Evolutionary conservation across 108 stramenopile genomes (phyloP).

Genomic region (Discostella stelligeroides): DNA sequence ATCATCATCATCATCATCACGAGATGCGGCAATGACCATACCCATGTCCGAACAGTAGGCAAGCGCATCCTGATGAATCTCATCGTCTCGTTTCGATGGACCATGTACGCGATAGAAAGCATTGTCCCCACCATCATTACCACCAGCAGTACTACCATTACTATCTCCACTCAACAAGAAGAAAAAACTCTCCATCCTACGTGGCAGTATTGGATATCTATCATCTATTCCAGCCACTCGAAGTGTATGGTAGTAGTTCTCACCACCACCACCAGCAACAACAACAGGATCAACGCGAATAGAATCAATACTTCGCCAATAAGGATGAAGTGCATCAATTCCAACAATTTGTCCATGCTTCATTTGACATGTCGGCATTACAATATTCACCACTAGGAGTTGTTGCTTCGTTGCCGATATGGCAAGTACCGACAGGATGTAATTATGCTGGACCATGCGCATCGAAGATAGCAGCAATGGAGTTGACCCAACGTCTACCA

Average conservation of each 20-base stretch:
- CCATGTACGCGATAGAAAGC: constrained; percentile 27
- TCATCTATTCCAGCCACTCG: constrained; percentile 37
- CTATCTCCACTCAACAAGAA: constrained; percentile 21
- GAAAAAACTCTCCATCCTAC: constrained; percentile 20
- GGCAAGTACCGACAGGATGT: constrained; percentile 17
- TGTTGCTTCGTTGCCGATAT: constrained; percentile 13
- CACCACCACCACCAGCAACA: not conserved
- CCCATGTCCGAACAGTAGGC: constrained; percentile 42
- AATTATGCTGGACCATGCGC: not conserved
- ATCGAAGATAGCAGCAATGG: not conserved
- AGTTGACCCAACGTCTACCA: not conserved
- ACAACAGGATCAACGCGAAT: constrained; percentile 5
- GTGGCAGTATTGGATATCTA: constrained; percentile 17
- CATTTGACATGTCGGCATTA: constrained; percentile 6
- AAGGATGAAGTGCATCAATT: constrained; percentile 33
- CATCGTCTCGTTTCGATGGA: constrained; percentile 11
- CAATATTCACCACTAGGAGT: constrained; percentile 15
- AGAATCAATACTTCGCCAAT: constrained; percentile 20
- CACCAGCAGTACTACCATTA: constrained; percentile 25
- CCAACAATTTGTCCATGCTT: not conserved
- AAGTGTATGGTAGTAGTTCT: not conserved
- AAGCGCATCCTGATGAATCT: constrained; percentile 20
- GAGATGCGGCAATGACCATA: constrained; percentile 31
- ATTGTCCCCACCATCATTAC: not conserved
- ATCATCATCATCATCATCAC: constrained; percentile 16